These are phyloP conservation scores for Cryptosporidium sp. DNA, from an alignment of 169 alveolate genomes.

Conservation along the genomic window DNA sequence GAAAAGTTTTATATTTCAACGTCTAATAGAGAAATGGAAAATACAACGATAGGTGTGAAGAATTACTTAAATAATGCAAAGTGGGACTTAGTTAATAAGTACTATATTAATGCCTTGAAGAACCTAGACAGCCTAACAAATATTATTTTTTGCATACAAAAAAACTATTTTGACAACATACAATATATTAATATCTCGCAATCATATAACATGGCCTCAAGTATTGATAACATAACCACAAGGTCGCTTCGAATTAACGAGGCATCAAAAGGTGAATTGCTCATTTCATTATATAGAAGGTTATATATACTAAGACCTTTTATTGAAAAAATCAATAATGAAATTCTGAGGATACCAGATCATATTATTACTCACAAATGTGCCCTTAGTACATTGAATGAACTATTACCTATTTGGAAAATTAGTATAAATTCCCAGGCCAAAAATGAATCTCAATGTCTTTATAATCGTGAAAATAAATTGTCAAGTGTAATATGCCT, in stretches of 20 bases:
- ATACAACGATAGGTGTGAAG: background rate
- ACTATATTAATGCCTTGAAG: background rate
- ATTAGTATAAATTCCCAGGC: background rate
- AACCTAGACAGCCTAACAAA: conserved; percentile 32
- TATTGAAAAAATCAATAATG: background rate
- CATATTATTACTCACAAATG: conserved; percentile 16
- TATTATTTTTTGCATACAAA: conserved; percentile 56
- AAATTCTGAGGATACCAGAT: background rate
- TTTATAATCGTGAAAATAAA: background rate
- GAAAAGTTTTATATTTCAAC: conserved; percentile 54
- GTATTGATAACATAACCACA: background rate
- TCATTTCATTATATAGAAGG: conserved; percentile 32
- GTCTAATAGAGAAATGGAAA: conserved; percentile 33
- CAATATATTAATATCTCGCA: conserved; percentile 52
- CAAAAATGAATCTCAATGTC: background rate
- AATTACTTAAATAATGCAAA: background rate
- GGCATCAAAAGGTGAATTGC: conserved; percentile 55
- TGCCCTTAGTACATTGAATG: conserved; percentile 8
- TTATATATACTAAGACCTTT: conserved; percentile 42
- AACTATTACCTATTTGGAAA: conserved; percentile 62
- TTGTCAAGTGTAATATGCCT: background rate
- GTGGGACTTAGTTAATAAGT: conserved; percentile 28
- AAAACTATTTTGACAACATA: conserved; percentile 46
- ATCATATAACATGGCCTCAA: conserved; percentile 24
- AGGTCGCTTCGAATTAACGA: conserved; percentile 37